Evolutionary conservation across 148 eudicot genomes (phyloP), one percentile per base, ranked within the genome.

Genomic region (Rhododendron mucronatum): DNA sequence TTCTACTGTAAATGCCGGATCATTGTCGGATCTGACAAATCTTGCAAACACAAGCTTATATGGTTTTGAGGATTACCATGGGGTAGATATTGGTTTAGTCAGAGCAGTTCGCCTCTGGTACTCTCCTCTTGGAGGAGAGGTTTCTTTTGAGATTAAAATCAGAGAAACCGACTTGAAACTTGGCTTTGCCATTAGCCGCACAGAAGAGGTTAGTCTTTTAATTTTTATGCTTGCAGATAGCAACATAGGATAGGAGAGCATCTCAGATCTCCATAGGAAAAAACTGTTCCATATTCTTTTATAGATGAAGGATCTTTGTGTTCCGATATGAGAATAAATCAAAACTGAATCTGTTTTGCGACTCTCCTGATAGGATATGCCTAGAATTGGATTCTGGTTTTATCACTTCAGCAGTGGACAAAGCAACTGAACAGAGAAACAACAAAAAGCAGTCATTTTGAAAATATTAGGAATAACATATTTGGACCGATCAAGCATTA

Each of bases 51-150:
- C 95, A 57, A 95, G 98, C 87, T 85, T 95, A 0, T 95, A 95
- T 79, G 98, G 98, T 50, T 94, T 95, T 83, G 98, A 94, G 88
- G 98, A 95, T 86, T 95, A 95, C 89, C 98, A 95, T 39, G 98
- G 97, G 59, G 94, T 94, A 14, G 98, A 95, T 84, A 94, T 95
- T 76, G 97, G 98, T 33, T 93, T 95, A 12, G 97, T 95, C 21
- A 90, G 95, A 90, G 94, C 96, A 23, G 92, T 93, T 89, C 94
- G 98, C 45, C 92, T 95, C 67, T 95, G 98, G 98, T 95, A 91
- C 82, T 89, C 98, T 82, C 93, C 98, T 83, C 84, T 91, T 30
- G 95, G 85, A 81, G 93, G 92, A 75, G 98, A 94, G 85, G 83
- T 89, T 67, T 88, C 91, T 9, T 81, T 95, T 30, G 93, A 93